Evolutionary conservation across 768 basidiomycete species (phyloP).

Genomic region (Trametes villosa): DNA sequence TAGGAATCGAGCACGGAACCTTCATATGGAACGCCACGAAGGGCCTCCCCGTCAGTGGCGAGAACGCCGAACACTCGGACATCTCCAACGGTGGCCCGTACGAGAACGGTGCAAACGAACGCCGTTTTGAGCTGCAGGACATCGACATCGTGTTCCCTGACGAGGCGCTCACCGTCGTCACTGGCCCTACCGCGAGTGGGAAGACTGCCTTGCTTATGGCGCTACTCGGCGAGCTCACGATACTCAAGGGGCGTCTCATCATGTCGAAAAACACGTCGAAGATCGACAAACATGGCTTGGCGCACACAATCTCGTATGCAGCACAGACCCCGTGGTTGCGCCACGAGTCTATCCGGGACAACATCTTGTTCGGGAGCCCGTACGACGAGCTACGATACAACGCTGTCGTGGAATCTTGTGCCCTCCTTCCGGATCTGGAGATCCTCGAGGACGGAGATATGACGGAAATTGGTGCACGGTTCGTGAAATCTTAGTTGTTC

Average conservation of each 20-base stretch:
- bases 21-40: constrained; percentile 56
- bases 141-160: constrained; percentile 73
- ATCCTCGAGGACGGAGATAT: constrained; percentile 85
- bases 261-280: constrained; percentile 67
- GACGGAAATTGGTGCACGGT: constrained; percentile 82
- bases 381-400: constrained; percentile 74
- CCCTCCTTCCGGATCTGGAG: constrained; percentile 77
- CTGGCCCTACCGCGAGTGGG: constrained; percentile 81
- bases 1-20: constrained; percentile 54
- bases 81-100: constrained; percentile 26
- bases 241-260: constrained; percentile 56
- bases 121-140: constrained; percentile 69
- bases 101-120: constrained; percentile 40
- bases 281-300: constrained; percentile 63
- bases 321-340: constrained; percentile 54
- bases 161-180: constrained; percentile 71
- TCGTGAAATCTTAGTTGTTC: constrained; percentile 15
- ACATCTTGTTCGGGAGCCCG: constrained; percentile 62
- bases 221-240: constrained; percentile 72
- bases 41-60: constrained; percentile 1
- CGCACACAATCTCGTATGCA: constrained; percentile 52
- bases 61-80: constrained; percentile 10
- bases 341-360: constrained; percentile 56
- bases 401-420: constrained; percentile 82
- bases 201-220: constrained; percentile 83